Conservation (phyloP, 768 basidiomycete species). For the Leccinum fibrillosum region DNA sequence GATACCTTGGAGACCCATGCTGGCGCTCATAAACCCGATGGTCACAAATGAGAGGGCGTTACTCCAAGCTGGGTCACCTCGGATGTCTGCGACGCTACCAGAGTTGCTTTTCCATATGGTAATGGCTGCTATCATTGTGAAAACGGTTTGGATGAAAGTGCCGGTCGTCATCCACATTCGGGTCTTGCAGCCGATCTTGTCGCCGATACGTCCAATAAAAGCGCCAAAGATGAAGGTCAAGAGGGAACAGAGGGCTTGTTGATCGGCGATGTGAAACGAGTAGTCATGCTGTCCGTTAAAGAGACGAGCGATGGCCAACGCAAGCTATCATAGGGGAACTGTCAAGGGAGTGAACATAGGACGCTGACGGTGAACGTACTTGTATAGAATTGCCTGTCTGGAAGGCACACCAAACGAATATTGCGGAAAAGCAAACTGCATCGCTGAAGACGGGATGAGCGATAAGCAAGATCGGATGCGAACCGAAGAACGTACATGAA, state of each 20-base stretch:
- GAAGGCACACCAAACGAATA: constrained; percentile 85
- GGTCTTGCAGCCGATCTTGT: constrained; percentile 68
- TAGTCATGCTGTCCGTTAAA: constrained; percentile 54
- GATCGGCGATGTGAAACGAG: constrained; percentile 76
- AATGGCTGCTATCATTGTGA: constrained; percentile 73
- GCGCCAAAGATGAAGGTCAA: constrained; percentile 74
- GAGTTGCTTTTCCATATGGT: constrained; percentile 69
- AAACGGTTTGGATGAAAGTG: constrained; percentile 69
- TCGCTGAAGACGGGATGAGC: constrained; percentile 41
- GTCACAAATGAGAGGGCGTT: constrained; percentile 63
- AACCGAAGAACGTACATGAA: constrained; percentile 52
- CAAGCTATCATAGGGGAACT: constrained; percentile 44
- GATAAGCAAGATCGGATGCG: not conserved
- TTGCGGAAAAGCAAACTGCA: constrained; percentile 69
- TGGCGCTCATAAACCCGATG: constrained; percentile 74
- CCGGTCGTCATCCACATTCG: constrained; percentile 72
- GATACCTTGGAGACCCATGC: constrained; percentile 81
- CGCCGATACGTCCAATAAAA: constrained; percentile 81
- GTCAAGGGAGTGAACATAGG: not conserved
- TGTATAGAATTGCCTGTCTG: constrained; percentile 78
- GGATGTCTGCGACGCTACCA: constrained; percentile 45
- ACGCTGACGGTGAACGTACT: constrained; percentile 29
- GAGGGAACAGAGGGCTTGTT: constrained; percentile 80
- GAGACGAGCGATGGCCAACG: constrained; percentile 78
- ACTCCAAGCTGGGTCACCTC: constrained; percentile 70